These are phyloP conservation scores for Salvia splendens DNA, from an alignment of 257 asterid genomes.

Conservation along the genomic window DNA sequence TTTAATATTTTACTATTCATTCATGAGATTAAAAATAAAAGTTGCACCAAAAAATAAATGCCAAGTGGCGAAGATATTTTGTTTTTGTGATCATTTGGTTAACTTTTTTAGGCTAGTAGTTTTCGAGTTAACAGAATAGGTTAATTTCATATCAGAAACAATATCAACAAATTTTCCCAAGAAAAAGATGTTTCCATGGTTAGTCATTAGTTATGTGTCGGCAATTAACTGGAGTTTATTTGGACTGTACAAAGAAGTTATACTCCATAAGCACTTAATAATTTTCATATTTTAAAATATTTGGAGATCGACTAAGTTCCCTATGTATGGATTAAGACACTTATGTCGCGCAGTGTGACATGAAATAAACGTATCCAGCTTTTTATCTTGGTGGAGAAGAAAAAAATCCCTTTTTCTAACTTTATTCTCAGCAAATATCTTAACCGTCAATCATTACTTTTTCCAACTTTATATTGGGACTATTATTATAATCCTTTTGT, in stretches of 20 bases:
- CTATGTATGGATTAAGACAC: not conserved
- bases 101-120: not conserved
- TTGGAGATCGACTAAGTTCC: slow-evolving; percentile 23
- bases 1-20: too few species aligned
- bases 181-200: too few species aligned
- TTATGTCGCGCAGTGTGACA: not conserved
- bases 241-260: too few species aligned
- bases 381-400: slow-evolving; percentile 2
- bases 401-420: slow-evolving; percentile 12
- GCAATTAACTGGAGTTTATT: too few species aligned
- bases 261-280: too few species aligned
- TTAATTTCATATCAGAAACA: not conserved
- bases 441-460: slow-evolving; percentile 11
- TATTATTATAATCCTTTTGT: not conserved
- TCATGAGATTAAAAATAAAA: not conserved
- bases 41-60: not conserved
- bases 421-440: slow-evolving; percentile 28
- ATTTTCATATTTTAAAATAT: slow-evolving; percentile 10
- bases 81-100: not conserved
- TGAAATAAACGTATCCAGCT: slow-evolving; percentile 1
- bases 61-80: not conserved
- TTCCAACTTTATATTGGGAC: not conserved
- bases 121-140: not conserved
- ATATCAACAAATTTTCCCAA: not conserved
- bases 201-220: too few species aligned